Conservation (phyloP, 441 rosid genomes). For the Pelargonium cotyledonis region DNA sequence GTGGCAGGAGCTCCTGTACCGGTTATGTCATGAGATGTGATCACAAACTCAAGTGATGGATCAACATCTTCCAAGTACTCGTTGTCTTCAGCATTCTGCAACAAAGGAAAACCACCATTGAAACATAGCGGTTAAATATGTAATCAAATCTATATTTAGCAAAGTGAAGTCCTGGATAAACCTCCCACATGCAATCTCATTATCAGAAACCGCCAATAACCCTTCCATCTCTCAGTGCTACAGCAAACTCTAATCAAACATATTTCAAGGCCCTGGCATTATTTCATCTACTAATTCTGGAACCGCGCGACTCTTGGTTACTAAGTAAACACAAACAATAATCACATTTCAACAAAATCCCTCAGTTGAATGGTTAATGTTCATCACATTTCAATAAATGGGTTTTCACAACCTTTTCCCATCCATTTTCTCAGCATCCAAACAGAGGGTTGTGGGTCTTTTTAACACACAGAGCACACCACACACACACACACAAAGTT, state of each 20-base stretch:
- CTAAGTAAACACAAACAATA: neutral
- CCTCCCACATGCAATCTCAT: neutral
- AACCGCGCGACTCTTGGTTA: too few relatives aligned
- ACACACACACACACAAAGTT: too few relatives aligned
- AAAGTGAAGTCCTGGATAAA: neutral
- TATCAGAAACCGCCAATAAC: neutral
- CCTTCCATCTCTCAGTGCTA: neutral
- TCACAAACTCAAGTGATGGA: constrained; percentile 65
- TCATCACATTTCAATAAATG: neutral
- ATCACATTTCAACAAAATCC: neutral
- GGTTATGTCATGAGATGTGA: constrained; percentile 66
- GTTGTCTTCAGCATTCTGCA: constrained; percentile 73
- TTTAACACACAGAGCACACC: neutral
- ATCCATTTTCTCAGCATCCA: neutral
- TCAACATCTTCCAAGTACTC: constrained; percentile 55
- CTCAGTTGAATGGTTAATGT: neutral
- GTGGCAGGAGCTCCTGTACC: constrained; percentile 62
- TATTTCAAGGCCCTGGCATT: neutral
- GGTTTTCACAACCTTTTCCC: neutral
- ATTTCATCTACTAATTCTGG: neutral
- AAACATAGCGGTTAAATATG: neutral
- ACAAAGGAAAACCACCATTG: neutral
- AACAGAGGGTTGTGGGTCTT: neutral
- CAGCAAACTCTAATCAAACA: neutral
- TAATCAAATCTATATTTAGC: neutral